These are phyloP conservation scores for Leishmania major DNA, from an alignment of 208 protist species.

Conservation along the genomic window DNA sequence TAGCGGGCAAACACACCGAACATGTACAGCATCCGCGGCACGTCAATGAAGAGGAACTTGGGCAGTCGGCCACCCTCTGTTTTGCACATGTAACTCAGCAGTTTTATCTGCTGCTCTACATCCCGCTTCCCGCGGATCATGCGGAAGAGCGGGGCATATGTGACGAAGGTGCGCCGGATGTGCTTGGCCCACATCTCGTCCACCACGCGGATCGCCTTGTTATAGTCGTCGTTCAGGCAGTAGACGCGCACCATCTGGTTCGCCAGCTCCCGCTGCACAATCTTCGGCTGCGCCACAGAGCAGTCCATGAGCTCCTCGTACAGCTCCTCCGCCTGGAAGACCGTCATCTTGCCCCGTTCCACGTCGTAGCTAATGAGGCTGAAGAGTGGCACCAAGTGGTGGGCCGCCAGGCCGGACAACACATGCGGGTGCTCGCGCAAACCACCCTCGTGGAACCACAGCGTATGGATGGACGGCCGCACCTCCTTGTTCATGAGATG, in stretches of 20 bases:
- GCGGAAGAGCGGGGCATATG: slow-evolving; percentile 91
- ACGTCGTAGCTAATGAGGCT: slow-evolving; percentile 89
- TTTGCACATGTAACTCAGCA: slow-evolving; percentile 78
- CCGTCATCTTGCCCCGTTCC: slow-evolving; percentile 82
- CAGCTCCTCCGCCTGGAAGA: slow-evolving; percentile 73
- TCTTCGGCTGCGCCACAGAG: slow-evolving; percentile 80
- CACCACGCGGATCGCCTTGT: slow-evolving; percentile 78
- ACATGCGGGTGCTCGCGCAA: slow-evolving; percentile 79
- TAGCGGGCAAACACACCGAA: slow-evolving; percentile 87
- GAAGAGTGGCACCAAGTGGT: slow-evolving; percentile 91
- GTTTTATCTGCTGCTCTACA: slow-evolving; percentile 61
- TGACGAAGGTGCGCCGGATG: slow-evolving; percentile 90
- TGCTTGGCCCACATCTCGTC: slow-evolving; percentile 74
- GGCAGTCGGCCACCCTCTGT: slow-evolving; percentile 71
- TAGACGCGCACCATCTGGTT: slow-evolving; percentile 91
- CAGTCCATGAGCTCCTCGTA: slow-evolving; percentile 92
- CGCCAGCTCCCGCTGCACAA: slow-evolving; percentile 88
- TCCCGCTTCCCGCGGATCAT: slow-evolving; percentile 69
- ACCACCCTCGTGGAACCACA: slow-evolving; percentile 90
- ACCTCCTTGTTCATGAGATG: slow-evolving; percentile 76
- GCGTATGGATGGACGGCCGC: slow-evolving; percentile 80
- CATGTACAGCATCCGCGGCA: slow-evolving; percentile 86
- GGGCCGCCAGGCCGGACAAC: slow-evolving; percentile 70
- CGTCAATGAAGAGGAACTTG: slow-evolving; percentile 89
- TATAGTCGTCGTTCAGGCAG: slow-evolving; percentile 76